Evolutionary conservation across 129 eudicot species (phyloP).

Genomic region (Dittrichia graveolens): DNA sequence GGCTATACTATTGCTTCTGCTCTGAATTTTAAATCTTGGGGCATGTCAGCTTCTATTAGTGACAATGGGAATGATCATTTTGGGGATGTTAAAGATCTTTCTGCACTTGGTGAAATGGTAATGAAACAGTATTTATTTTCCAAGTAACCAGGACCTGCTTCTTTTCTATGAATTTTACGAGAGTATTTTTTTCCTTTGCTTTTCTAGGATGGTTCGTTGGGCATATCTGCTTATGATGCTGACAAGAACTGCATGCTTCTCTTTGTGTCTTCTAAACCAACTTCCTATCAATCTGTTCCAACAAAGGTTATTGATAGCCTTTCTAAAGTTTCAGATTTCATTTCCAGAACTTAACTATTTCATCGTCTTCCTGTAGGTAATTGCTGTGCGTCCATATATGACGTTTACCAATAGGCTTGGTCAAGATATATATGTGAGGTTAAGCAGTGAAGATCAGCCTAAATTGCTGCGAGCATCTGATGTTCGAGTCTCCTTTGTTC

Average conservation of each 20-base stretch:
- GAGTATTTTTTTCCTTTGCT: background rate
- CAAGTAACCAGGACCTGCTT: background rate
- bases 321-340: background rate
- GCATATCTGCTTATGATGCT: constrained; percentile 72
- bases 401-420: constrained; percentile 97
- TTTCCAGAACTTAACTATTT: constrained; percentile 22
- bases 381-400: constrained; percentile 71
- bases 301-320: constrained; percentile 64
- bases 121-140: background rate
- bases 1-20: constrained; percentile 90
- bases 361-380: constrained; percentile 54
- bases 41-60: constrained; percentile 70
- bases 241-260: constrained; percentile 76
- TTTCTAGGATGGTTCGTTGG: constrained; percentile 79
- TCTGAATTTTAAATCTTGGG: constrained; percentile 67
- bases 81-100: constrained; percentile 84
- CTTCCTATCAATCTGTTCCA: constrained; percentile 85
- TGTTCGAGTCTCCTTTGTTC: constrained; percentile 75
- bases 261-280: constrained; percentile 81
- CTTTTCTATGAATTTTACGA: constrained; percentile 16
- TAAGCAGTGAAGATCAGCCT: constrained; percentile 82
- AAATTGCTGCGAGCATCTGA: constrained; percentile 73
- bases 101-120: constrained; percentile 96
- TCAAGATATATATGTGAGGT: constrained; percentile 60
- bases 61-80: constrained; percentile 60